phyloP scores from a whole-genome alignment of 2,329 filamentous ascomycete genomes.

The Geosmithia putterillii region DNA sequence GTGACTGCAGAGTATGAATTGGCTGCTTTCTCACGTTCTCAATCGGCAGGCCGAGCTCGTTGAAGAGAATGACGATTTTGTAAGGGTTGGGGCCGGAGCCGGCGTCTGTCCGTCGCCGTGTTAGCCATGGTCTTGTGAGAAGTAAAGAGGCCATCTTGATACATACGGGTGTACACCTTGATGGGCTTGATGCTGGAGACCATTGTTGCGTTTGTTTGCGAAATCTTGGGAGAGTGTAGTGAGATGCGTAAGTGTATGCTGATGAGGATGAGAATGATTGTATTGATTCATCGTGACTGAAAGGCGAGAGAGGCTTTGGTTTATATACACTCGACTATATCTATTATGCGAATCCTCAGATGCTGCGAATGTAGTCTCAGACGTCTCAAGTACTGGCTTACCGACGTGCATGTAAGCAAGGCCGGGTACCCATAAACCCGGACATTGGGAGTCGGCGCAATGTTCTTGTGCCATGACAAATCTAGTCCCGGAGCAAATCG shows the following conservation, averaged over 20 bases:
- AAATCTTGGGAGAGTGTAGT: neutral
- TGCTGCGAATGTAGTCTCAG: too few relatives aligned
- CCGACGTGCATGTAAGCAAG: too few relatives aligned
- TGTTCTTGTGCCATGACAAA: too few relatives aligned
- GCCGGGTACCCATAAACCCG: too few relatives aligned
- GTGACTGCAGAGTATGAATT: too few relatives aligned
- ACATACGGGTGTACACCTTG: conserved; percentile 7
- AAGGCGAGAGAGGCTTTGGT: neutral
- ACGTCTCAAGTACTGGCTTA: too few relatives aligned
- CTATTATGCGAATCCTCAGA: too few relatives aligned
- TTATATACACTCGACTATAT: neutral
- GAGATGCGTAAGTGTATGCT: neutral
- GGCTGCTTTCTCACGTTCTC: conserved; percentile 11
- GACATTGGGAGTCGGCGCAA: too few relatives aligned
- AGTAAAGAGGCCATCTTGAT: neutral
- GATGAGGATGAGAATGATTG: neutral
- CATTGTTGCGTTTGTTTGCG: neutral
- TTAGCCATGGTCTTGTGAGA: neutral
- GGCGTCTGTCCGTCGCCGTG: neutral
- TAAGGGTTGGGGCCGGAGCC: conserved; percentile 15
- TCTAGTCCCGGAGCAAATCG: too few relatives aligned
- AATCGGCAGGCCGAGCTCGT: conserved; percentile 23
- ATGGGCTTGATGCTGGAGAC: conserved; percentile 8
- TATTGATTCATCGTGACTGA: too few relatives aligned
- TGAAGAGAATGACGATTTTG: conserved; percentile 20